Conservation (phyloP, 768 basidiomycete genomes). For the Melanogaster broomeanus region DNA sequence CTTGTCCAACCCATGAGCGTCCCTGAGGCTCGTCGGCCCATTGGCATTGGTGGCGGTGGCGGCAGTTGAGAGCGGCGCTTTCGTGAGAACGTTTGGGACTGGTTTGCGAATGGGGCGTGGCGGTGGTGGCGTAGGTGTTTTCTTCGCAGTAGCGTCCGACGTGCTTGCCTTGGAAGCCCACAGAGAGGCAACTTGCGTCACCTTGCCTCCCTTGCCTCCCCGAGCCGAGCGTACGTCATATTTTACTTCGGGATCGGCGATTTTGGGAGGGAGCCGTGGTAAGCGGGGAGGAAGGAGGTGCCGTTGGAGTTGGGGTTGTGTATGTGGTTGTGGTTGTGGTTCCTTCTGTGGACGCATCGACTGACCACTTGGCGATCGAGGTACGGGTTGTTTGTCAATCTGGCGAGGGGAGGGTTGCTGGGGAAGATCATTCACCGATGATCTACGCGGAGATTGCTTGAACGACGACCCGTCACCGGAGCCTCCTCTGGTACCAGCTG, state of each 20-base stretch:
- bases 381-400: not conserved
- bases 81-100: constrained; percentile 8
- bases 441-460: constrained; percentile 17
- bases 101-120: constrained; percentile 13
- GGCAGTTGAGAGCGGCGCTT: constrained; percentile 5
- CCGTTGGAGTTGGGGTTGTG: not conserved
- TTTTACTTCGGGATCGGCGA: constrained; percentile 53
- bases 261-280: constrained; percentile 35
- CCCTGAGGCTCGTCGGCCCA: not conserved
- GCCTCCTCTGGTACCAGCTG: not conserved
- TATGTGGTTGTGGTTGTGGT: not conserved
- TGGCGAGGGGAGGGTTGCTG: constrained; percentile 7
- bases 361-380: constrained; percentile 17
- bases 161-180: constrained; percentile 60
- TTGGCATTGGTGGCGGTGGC: too few species aligned
- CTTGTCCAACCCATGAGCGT: not conserved
- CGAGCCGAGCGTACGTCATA: constrained; percentile 78
- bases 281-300: constrained; percentile 27
- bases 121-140: constrained; percentile 3
- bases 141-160: constrained; percentile 5
- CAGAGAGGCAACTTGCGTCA: constrained; percentile 69
- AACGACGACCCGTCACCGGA: constrained; percentile 8
- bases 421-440: constrained; percentile 21
- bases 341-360: constrained; percentile 2
- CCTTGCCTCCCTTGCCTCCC: constrained; percentile 75